These are phyloP conservation scores for Stephania cephalantha DNA, from an alignment of 164 flowering plant genomes.

Conservation along the genomic window DNA sequence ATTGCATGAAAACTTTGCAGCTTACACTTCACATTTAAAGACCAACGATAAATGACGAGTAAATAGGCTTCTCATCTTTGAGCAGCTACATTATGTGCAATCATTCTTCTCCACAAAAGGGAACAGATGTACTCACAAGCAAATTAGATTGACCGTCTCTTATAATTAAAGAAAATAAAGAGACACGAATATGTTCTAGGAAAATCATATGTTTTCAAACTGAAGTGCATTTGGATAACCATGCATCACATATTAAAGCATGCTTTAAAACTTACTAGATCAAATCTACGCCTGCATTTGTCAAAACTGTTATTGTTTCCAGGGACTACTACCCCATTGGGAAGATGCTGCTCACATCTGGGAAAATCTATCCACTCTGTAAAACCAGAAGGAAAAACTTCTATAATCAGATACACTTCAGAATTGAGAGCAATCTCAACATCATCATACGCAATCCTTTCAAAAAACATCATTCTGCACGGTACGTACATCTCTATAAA, in stretches of 20 bases:
- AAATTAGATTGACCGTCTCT: not conserved
- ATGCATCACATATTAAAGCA: not conserved
- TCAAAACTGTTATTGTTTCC: constrained; percentile 83
- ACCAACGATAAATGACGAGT: not conserved
- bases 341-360: constrained; percentile 72
- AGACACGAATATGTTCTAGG: not conserved
- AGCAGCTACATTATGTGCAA: not conserved
- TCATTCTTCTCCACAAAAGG: not conserved
- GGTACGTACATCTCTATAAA: no score
- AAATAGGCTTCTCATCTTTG: not conserved
- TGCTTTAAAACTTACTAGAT: constrained; percentile 57
- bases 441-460: not conserved
- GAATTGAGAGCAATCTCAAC: not conserved
- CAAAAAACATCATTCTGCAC: no score
- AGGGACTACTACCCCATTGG: constrained; percentile 61
- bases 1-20: not conserved
- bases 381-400: constrained; percentile 3
- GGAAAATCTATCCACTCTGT: constrained; percentile 99
- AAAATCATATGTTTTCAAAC: not conserved
- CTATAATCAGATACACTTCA: not conserved
- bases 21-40: not conserved
- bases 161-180: no score
- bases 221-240: not conserved
- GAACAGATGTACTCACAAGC: not conserved
- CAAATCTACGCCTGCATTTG: constrained; percentile 96